Conservation (phyloP, 2,329 filamentous ascomycete genomes). For the Graphilbum fragrans region DNA sequence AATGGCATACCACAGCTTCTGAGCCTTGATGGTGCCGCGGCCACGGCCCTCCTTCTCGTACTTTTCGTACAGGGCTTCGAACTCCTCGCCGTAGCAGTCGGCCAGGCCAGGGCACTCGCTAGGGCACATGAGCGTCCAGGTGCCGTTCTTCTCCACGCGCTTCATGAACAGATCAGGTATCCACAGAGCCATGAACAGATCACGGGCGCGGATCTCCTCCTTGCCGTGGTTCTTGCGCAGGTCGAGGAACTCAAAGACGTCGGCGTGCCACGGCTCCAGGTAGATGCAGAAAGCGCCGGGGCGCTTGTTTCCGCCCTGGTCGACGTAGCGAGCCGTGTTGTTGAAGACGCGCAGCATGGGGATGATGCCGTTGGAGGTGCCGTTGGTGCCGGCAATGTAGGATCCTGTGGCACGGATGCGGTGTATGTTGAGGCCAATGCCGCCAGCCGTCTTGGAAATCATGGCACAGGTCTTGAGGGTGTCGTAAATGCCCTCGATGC, state of each 20-base stretch:
- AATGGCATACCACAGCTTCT: slow-evolving; percentile 99
- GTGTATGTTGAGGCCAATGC: slow-evolving; percentile 93
- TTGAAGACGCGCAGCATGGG: slow-evolving; percentile 99
- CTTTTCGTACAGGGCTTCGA: slow-evolving; percentile 84
- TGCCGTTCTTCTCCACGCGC: slow-evolving; percentile 90
- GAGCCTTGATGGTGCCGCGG: slow-evolving; percentile 84
- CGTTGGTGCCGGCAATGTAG: slow-evolving; percentile 96
- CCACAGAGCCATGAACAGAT: slow-evolving; percentile 96
- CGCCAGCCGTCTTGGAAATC: slow-evolving; percentile 99
- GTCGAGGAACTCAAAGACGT: slow-evolving; percentile 95
- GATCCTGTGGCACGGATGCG: slow-evolving; percentile 94
- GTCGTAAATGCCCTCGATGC: slow-evolving; percentile 98
- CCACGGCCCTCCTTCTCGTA: slow-evolving; percentile 85
- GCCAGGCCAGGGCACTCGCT: slow-evolving; percentile 92
- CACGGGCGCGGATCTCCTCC: slow-evolving; percentile 91
- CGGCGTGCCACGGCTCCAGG: slow-evolving; percentile 96
- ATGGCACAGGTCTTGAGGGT: slow-evolving; percentile 98
- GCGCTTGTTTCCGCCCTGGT: slow-evolving; percentile 98
- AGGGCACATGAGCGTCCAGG: slow-evolving; percentile 97
- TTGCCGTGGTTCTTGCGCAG: slow-evolving; percentile 99
- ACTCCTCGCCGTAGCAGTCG: slow-evolving; percentile 95
- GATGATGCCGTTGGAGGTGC: slow-evolving; percentile 92
- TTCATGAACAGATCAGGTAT: slow-evolving; percentile 99
- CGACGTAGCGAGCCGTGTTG: slow-evolving; percentile 97
- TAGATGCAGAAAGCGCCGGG: slow-evolving; percentile 98